Base-by-base conservation (phyloP, 768 basidiomycete species). In the Auriscalpium orientale region DNA sequence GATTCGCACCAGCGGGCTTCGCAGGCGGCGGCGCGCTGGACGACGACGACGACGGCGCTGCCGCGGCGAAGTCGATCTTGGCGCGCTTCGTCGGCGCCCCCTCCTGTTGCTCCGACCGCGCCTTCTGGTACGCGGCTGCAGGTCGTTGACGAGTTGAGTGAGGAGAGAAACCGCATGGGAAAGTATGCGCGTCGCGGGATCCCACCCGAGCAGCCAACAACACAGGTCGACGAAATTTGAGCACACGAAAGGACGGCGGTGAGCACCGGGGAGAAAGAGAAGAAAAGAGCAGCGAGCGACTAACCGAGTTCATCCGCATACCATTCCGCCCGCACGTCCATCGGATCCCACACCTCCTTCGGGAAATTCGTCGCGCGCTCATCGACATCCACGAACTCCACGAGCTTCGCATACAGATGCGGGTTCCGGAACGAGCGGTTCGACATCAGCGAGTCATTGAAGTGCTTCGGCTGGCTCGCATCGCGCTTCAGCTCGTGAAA, bases 341-440 rank as follows among this genome's bases (percentile, higher is more conserved):
- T 70, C 13, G 91, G 84, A 64, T 88, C 79, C 87, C 95, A 98
- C 1, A 89, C 71, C 8, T 76, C 73, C 16, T 73, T 55, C 9
- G 89, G 86, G 65, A 95, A 94, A 60, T 91, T 90, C 2, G 87
- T 88, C n/a, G 82, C 74, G 15, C 85, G 81, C 68, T 98, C 95
- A 64, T 95, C 86, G 15, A 95, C 87, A 56, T 89, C 87, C 15
- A 97, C 85, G 67, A 95, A 97, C 66, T 97, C 91, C 59, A 99
- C 95, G 2, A 99, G 82, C 64, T 93, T 93, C 12, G 90, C 77
- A 70, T 95, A 97, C n/a, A 98, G 81, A 65, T 97, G 91, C 0
- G 95, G 95, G 65, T 99, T 99, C 28, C 93, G 84, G 72, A 98
- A 99, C 4, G 92, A 85, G 46, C 91, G 85, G 62, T 89, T 91